Base-by-base conservation (phyloP, 306 rosid genomes). In the Pterocarpus macrocarpus region DNA sequence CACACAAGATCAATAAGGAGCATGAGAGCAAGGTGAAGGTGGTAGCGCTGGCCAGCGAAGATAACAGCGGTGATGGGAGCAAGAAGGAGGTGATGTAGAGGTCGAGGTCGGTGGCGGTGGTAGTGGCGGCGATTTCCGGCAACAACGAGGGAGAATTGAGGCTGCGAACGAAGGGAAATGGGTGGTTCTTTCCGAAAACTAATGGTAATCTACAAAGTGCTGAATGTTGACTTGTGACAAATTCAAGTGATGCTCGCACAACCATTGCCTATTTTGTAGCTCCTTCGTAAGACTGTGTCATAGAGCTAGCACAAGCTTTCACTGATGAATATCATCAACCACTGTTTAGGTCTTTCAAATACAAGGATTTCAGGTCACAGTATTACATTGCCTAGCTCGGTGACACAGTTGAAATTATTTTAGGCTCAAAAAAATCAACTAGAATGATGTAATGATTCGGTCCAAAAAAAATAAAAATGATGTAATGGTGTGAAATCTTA, bases 191-290 rank as follows among this genome's bases (percentile, higher is more conserved):
- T 22, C 28, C 1, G 28, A 22, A 22, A 1, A 90, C 89, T 74
- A 90, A 90, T 43, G 87, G 88, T 1, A 87, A 57, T 80, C 82
- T 91, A 47, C 39, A 35, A 62, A 85, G 91, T 32, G 85, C 69
- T 2, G 89, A 86, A 16, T 94, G 88, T 44, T 4, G 94, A 11
- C 94, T 56, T 14, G 90, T 87, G 80, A 91, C 94, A 7, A 91
- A 90, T 82, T 64, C 91, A 28, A 43, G 15, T 17, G 53, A 35
- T 7, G 71, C 78, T 39, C 71, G 94, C 15, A 87, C 86, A 8
- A 80, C 80, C 0, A 55, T 76, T 64, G 81, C 89, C 0, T 85
- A 83, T 64, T 87, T 87, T 1, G 36, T 88, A 8, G 59, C 71
- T 61, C 89, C 97, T 32, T 81, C 62, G 9, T 81, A 71, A 15